phyloP scores from a whole-genome alignment of 208 protist genomes.

The Porcisia hertigi region DNA sequence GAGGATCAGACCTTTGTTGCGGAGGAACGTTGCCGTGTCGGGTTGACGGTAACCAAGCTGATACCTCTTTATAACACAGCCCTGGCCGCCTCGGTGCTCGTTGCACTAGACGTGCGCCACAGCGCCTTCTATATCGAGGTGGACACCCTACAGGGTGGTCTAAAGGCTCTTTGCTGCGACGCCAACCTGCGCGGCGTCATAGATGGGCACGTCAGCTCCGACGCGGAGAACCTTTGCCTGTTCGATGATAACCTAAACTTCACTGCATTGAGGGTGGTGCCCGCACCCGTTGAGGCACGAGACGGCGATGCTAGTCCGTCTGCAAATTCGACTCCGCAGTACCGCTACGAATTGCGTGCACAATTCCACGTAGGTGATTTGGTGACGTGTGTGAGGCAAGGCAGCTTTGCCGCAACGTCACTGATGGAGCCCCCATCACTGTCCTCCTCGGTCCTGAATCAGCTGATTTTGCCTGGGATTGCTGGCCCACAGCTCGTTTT shows the following conservation, averaged over 20 bases:
- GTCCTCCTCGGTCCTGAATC: neutral
- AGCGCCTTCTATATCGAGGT: conserved; percentile 67
- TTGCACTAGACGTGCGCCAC: conserved; percentile 71
- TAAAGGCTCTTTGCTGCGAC: conserved; percentile 59
- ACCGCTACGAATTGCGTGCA: conserved; percentile 29
- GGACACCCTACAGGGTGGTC: conserved; percentile 69
- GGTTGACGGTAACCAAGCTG: conserved; percentile 59
- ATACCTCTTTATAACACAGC: conserved; percentile 43
- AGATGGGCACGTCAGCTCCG: conserved; percentile 38
- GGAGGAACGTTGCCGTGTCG: conserved; percentile 69
- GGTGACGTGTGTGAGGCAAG: conserved; percentile 58
- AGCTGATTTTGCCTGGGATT: conserved; percentile 39
- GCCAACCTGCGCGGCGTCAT: conserved; percentile 58
- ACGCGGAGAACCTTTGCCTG: conserved; percentile 38
- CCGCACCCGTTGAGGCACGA: conserved; percentile 6
- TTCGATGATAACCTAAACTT: conserved; percentile 78
- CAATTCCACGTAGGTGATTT: conserved; percentile 79
- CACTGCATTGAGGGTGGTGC: conserved; percentile 35
- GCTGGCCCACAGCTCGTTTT: conserved; percentile 65
- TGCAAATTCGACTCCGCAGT: neutral
- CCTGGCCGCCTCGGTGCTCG: conserved; percentile 32
- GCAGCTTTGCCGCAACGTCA: conserved; percentile 63
- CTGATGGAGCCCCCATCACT: neutral
- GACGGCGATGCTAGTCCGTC: conserved; percentile 2
- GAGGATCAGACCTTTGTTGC: conserved; percentile 66